Evolutionary conservation across 495 filamentous ascomycete species (phyloP), one percentile per base, ranked within the genome.

Genomic region (Chaetomium tenue): DNA sequence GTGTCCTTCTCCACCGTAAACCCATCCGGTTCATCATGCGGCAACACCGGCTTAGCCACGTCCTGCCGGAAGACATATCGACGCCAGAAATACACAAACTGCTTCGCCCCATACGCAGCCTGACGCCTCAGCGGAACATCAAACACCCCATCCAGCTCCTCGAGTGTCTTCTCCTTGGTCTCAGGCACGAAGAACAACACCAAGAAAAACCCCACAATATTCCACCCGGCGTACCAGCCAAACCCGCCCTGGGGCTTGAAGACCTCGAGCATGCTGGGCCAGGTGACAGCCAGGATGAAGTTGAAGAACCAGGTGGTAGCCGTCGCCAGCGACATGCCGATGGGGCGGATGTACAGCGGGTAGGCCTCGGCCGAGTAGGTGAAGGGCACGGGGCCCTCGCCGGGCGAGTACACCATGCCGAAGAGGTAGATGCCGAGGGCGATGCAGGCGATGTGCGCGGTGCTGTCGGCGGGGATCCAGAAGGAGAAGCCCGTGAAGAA

Each of bases 111-210:
- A 70, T 91, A 90, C 33, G 67, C 65, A 70, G 83, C 83, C 71
- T 90, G 88, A 33, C 80, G 80, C 44, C 81, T 70, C 37, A 83
- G 88, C 0, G 87, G 87, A 8, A 91, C 88, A 11, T 85, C 88
- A 64, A 91, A 95, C 61, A 95, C 85, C 71, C 91, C 90, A 75
- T 93, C 90, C 40, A 94, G 79, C 72, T 94, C 91, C 74, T 94
- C 90, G 18, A 88, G 78, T 7, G 84, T 86, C 25, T 81, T 80
- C 76, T 87, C 82, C 78, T 89, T 89, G 12, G 87, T 89, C 77
- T 89, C 87, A 8, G 84, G 84, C 33, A 91, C 75, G 62, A 81
- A 83, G 18, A 89, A 78, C 74, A 89, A 88, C 68, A 90, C 89
- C 77, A 90, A 74, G 42, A 85, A 52, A 40, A 89, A 75, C 1